Percentiles rank a stretch among this genome's conserved stretches.
Evolutionary conservation across 352 stramenopile species (phyloP).

Genomic region (Phytophthora macrochlamydospora): DNA sequence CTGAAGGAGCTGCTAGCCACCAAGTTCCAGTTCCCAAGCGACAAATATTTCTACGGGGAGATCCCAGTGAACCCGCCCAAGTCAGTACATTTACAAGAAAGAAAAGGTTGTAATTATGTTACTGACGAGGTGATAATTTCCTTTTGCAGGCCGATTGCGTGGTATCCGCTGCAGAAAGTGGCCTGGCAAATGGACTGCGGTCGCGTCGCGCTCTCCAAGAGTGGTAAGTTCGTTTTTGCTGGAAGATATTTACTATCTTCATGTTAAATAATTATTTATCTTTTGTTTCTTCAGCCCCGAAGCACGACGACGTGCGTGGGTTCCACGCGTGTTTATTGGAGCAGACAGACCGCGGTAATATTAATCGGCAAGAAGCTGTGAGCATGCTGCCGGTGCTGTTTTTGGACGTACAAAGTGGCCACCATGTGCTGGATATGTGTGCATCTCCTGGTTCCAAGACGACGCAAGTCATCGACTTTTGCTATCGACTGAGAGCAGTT

Average conservation of each 20-base stretch:
- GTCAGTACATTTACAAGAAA: conserved; percentile 26
- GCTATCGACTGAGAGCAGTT: conserved; percentile 27
- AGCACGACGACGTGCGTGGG: conserved; percentile 76
- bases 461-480: conserved; percentile 96
- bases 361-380: conserved; percentile 98
- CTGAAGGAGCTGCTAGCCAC: conserved; percentile 54
- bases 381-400: conserved; percentile 99
- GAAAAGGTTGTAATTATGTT: not conserved
- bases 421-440: conserved; percentile 88
- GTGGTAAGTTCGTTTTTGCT: conserved; percentile 32
- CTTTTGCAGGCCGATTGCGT: conserved; percentile 56
- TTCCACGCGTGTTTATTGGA: conserved; percentile 95
- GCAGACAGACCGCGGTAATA: conserved; percentile 90
- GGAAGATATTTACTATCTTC: not conserved
- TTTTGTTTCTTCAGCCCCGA: conserved; percentile 54
- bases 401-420: conserved; percentile 89
- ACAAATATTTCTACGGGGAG: conserved; percentile 55
- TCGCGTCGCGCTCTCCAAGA: conserved; percentile 83
- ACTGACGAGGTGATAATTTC: conserved; percentile 1
- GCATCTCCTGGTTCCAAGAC: conserved; percentile 99
- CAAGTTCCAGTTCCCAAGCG: conserved; percentile 61
- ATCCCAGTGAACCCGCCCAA: conserved; percentile 69
- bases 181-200: conserved; percentile 87
- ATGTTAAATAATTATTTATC: not conserved
- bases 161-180: conserved; percentile 80